Evolutionary conservation across 2,329 filamentous ascomycete species (phyloP).

Genomic region (Cladosporium velox): DNA sequence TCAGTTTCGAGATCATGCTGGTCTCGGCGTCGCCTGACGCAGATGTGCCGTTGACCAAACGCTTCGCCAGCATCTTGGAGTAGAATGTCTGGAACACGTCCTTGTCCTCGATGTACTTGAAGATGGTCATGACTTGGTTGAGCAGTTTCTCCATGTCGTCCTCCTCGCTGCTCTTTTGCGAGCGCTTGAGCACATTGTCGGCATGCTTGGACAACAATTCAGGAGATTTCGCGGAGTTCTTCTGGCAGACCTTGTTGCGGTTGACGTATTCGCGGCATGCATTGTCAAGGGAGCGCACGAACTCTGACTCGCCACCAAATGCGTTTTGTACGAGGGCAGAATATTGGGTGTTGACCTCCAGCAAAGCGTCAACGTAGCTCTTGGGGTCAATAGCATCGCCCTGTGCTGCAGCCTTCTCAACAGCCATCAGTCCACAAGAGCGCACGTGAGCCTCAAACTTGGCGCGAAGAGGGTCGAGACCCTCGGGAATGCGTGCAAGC

Average conservation of each 20-base stretch:
- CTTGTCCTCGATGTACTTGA: conserved; percentile 99
- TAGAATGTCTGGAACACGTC: conserved; percentile 99
- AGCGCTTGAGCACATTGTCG: conserved; percentile 89
- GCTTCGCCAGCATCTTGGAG: conserved; percentile 91
- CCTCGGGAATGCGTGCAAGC: conserved; percentile 84
- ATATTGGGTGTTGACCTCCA: conserved; percentile 94
- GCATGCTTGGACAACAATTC: conserved; percentile 95
- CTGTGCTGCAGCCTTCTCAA: conserved; percentile 86
- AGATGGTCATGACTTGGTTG: conserved; percentile 96
- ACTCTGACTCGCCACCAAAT: conserved; percentile 94
- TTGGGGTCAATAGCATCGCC: conserved; percentile 93
- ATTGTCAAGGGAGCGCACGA: conserved; percentile 93
- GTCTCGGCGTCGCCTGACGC: conserved; percentile 97
- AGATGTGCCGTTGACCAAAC: conserved; percentile 90
- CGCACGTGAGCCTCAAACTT: conserved; percentile 92
- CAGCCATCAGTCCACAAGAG: conserved; percentile 82
- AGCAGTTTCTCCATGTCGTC: conserved; percentile 87
- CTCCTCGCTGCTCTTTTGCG: conserved; percentile 88
- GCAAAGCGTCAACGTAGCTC: conserved; percentile 90
- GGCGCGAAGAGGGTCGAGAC: conserved; percentile 80
- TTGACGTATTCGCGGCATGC: conserved; percentile 98
- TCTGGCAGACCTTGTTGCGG: conserved; percentile 92
- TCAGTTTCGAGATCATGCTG: conserved; percentile 98
- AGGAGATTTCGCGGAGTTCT: conserved; percentile 88
- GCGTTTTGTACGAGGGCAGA: conserved; percentile 86